Conservation (phyloP, 441 rosid genomes). For the Mallotus repandus region DNA sequence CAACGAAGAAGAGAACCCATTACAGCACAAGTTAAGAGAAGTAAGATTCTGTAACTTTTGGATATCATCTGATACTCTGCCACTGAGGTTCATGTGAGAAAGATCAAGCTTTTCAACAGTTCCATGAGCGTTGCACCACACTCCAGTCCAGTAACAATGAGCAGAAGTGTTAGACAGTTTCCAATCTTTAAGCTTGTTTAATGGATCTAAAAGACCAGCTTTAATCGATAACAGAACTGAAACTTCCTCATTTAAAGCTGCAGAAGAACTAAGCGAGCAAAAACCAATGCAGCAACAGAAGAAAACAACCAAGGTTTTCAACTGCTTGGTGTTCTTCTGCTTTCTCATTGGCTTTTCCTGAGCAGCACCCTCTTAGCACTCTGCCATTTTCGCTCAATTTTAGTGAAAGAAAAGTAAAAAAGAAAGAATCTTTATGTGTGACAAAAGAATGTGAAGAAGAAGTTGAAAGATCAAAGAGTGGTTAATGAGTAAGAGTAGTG, state of each 20-base stretch:
- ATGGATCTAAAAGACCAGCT: slow-evolving; percentile 58
- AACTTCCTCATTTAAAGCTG: slow-evolving; percentile 38
- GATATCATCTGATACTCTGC: slow-evolving; percentile 58
- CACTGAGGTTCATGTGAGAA: slow-evolving; percentile 75
- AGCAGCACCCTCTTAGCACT: slow-evolving; percentile 20
- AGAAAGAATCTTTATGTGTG: slow-evolving; percentile 3
- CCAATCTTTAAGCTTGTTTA: slow-evolving; percentile 67
- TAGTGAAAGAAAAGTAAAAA: slow-evolving; percentile 2
- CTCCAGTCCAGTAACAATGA: slow-evolving; percentile 88
- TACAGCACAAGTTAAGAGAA: slow-evolving; percentile 73
- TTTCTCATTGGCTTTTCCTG: slow-evolving; percentile 13
- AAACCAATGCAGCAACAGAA: slow-evolving; percentile 42
- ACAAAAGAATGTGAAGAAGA: slow-evolving; percentile 17
- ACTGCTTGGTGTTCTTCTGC: slow-evolving; percentile 37
- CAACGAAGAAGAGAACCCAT: slow-evolving; percentile 50
- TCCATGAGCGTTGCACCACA: slow-evolving; percentile 62
- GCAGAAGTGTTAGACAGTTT: slow-evolving; percentile 33
- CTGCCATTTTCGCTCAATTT: slow-evolving; percentile 28
- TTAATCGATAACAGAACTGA: slow-evolving; percentile 58
- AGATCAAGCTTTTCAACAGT: slow-evolving; percentile 71
- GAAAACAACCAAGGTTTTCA: slow-evolving; percentile 37
- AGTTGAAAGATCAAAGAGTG: slow-evolving; percentile 36
- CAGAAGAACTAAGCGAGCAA: slow-evolving; percentile 32
- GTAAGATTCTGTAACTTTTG: slow-evolving; percentile 45
- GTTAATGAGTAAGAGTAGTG: slow-evolving; percentile 31